Evolutionary conservation across 2,329 filamentous ascomycete species (phyloP).

Genomic region (Triangularia verruculosa): DNA sequence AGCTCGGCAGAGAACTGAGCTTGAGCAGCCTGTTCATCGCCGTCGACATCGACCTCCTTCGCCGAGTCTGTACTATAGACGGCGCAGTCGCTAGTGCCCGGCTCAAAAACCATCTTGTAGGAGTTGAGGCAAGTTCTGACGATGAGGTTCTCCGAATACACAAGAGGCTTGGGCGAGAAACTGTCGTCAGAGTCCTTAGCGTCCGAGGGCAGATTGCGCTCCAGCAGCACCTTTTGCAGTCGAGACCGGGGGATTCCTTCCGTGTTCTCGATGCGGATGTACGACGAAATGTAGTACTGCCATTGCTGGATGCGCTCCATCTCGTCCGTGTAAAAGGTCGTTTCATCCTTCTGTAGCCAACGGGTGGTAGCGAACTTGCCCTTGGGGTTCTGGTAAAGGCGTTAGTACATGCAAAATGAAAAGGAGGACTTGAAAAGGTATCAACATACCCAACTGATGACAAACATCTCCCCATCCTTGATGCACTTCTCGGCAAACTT

Average conservation of each 20-base stretch:
- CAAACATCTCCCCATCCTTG: conserved; percentile 89
- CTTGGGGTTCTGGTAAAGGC: conserved; percentile 57
- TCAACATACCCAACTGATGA: conserved; percentile 82
- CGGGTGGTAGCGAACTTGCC: conserved; percentile 69
- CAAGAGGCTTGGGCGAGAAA: conserved; percentile 57
- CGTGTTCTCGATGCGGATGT: conserved; percentile 82
- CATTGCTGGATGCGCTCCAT: conserved; percentile 79
- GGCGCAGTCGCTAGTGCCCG: conserved; percentile 67
- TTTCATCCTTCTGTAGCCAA: conserved; percentile 64
- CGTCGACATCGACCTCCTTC: conserved; percentile 2
- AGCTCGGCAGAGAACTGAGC: conserved; percentile 34
- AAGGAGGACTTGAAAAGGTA: neutral
- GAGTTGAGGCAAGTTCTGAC: conserved; percentile 74
- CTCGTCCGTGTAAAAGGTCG: conserved; percentile 83
- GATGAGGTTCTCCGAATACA: conserved; percentile 64
- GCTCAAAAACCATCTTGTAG: conserved; percentile 75
- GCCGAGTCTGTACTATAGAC: conserved; percentile 61
- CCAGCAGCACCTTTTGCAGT: conserved; percentile 66
- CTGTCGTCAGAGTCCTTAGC: conserved; percentile 63
- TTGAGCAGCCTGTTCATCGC: conserved; percentile 59
- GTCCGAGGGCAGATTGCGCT: conserved; percentile 64
- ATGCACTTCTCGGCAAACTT: conserved; percentile 91
- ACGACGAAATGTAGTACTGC: conserved; percentile 95
- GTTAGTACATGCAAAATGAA: conserved; percentile 32
- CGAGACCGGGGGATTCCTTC: conserved; percentile 67